Evolutionary conservation across 192 early-diverging fungal genomes (phyloP).

Genomic region (Chytriomyces confervae): DNA sequence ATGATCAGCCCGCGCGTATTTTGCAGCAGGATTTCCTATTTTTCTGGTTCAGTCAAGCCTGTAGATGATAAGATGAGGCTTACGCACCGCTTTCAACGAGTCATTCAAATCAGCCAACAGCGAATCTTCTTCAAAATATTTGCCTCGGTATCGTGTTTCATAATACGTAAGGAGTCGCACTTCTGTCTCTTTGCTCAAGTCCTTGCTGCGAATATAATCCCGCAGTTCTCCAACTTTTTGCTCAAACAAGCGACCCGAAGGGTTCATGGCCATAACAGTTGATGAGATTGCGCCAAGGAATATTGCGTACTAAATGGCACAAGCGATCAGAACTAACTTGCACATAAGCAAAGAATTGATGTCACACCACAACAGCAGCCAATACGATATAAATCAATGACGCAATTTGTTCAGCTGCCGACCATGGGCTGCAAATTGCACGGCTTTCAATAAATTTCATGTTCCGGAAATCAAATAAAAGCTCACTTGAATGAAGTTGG

Average conservation of each 20-base stretch:
- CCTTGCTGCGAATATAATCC: constrained; percentile 6
- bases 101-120: constrained; percentile 37
- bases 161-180: constrained; percentile 33
- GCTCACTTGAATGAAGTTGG: constrained; percentile 16
- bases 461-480: not conserved
- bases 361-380: constrained; percentile 12
- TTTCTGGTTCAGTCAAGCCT: too few relatives aligned
- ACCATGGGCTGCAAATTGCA: not conserved
- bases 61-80: not conserved
- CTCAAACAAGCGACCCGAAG: constrained; percentile 20
- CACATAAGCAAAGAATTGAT: too few relatives aligned
- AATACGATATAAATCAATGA: constrained; percentile 4
- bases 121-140: constrained; percentile 38
- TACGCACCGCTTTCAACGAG: constrained; percentile 32
- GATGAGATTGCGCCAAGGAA: constrained; percentile 33
- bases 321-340: too few relatives aligned
- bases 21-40: constrained; percentile 42
- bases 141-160: constrained; percentile 40
- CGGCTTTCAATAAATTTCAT: not conserved
- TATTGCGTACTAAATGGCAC: not conserved
- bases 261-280: constrained; percentile 16
- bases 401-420: constrained; percentile 12
- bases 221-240: constrained; percentile 43
- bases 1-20: constrained; percentile 34
- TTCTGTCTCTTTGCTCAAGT: constrained; percentile 16